Base-by-base conservation (phyloP, 2,329 filamentous ascomycete genomes). In the Exophiala sp. region DNA sequence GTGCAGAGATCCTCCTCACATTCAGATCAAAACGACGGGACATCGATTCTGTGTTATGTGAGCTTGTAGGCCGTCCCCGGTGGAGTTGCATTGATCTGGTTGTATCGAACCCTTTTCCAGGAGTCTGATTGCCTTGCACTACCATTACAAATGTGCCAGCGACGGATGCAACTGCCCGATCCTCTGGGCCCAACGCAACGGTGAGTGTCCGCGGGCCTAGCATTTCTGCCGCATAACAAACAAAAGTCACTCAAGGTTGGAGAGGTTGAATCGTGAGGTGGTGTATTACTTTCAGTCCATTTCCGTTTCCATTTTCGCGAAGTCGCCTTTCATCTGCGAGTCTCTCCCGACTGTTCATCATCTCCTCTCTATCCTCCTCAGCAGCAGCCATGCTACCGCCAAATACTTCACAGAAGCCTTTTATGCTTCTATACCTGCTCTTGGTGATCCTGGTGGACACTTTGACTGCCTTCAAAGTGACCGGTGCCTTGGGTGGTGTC, bases 401-500 rank as follows among this genome's bases (percentile, higher is more conserved):
- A 18, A 16, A 35, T 48, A 33, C 38, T 40, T 45, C 12, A 41
- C 41, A 16, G n/a, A 9, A 16, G 16, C 41, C 36, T 20, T 33
- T 46, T 21, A 18, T 47, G 12, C 36, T 24, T 24, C 24, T 57
- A 50, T 16, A 49, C 21, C 38, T 50, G 3, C 36, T 53, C 43
- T 40, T 47, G 5, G 18, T 48, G 39, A 29, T 44, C 20, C 36
- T 47, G 18, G 34, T 45, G 7, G 47, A 52, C 32, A 21, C 42
- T 40, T 44, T 52, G 14, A 24, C 16, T 9, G 54, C 58, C n/a
- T 54, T 62, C 46, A 55, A 61, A 33, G 62, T 69, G 48, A 66
- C 65, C 44, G 69, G 70, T 42, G 52, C 63, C 4, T 41, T 39
- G 8, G 62, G 52, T 33, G 66, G 66, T 24, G 58, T 71, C 33